Percentiles rank a stretch among this genome's conserved stretches.
phyloP scores from a whole-genome alignment of 2,329 filamentous ascomycete species.

The Hymenoscyphus fraxineus region DNA sequence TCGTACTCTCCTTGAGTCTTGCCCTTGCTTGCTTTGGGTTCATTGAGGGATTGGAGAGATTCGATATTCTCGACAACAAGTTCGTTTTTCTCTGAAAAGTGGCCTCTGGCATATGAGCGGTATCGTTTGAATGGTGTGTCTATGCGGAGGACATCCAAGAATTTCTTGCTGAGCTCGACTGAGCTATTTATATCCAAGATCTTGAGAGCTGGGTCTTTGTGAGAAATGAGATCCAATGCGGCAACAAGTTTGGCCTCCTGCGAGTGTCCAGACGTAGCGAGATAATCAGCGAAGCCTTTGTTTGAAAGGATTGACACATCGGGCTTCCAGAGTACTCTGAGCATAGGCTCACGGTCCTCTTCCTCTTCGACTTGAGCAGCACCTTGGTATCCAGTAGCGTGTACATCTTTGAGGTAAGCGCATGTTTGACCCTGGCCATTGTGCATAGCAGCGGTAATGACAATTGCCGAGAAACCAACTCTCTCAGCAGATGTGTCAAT shows the following conservation, averaged over 20 bases:
- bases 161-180: neutral
- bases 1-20: neutral
- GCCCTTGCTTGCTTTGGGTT: neutral
- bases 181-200: neutral
- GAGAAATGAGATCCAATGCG: neutral
- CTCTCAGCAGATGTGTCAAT: slow-evolving; percentile 5
- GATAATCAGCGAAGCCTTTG: slow-evolving; percentile 1
- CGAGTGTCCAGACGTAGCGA: neutral
- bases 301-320: slow-evolving; percentile 11
- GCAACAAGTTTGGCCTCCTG: neutral
- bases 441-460: slow-evolving; percentile 11
- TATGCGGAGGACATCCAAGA: neutral
- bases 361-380: neutral
- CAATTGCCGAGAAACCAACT: slow-evolving; percentile 13
- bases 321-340: slow-evolving; percentile 18
- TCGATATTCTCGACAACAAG: slow-evolving; percentile 1
- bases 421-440: slow-evolving; percentile 6
- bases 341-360: slow-evolving; percentile 14
- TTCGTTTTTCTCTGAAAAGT: neutral
- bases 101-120: neutral
- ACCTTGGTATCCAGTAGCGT: slow-evolving; percentile 11
- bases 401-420: slow-evolving; percentile 10
- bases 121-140: slow-evolving; percentile 1
- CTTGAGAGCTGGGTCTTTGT: slow-evolving; percentile 1
- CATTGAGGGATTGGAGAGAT: neutral